These are phyloP conservation scores for Plantago elongata DNA, from an alignment of 257 asterid genomes.

Conservation along the genomic window DNA sequence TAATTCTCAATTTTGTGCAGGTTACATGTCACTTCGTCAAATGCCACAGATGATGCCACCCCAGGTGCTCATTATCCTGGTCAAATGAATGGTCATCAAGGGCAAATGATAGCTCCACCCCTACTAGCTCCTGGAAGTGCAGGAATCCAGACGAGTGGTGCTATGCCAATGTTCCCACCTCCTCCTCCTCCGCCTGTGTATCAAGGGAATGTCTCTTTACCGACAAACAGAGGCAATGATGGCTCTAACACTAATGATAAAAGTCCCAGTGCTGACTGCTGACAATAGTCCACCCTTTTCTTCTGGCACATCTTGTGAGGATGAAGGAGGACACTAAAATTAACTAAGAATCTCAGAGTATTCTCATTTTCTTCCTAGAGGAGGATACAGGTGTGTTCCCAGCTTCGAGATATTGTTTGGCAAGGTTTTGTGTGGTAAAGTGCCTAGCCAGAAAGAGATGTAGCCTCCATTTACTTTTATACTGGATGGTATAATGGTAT, in stretches of 20 bases:
- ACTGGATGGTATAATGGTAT: too few species aligned
- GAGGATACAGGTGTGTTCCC: too few species aligned
- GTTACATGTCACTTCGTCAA: constrained; percentile 38
- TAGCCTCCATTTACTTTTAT: too few species aligned
- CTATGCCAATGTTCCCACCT: constrained; percentile 51
- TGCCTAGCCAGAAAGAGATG: too few species aligned
- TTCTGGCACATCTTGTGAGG: too few species aligned
- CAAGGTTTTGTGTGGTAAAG: too few species aligned
- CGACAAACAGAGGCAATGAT: constrained; percentile 42
- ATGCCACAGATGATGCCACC: constrained; percentile 70
- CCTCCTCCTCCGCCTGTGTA: constrained; percentile 28
- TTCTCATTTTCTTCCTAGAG: too few species aligned
- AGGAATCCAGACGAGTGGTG: constrained; percentile 42
- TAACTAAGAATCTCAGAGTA: too few species aligned
- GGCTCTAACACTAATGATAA: constrained; percentile 29
- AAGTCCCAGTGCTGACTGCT: too few species aligned
- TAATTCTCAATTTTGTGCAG: constrained; percentile 29
- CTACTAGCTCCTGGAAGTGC: constrained; percentile 52
- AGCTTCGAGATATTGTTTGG: too few species aligned
- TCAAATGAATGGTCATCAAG: constrained; percentile 63
- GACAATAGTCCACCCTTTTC: too few species aligned
- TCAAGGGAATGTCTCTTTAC: constrained; percentile 46
- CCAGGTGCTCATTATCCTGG: constrained; percentile 64
- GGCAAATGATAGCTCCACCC: constrained; percentile 54
- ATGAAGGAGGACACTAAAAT: too few species aligned